Conservation (phyloP, 2,329 filamentous ascomycete genomes). For the Ophiostoma novo-ulmi region DNA sequence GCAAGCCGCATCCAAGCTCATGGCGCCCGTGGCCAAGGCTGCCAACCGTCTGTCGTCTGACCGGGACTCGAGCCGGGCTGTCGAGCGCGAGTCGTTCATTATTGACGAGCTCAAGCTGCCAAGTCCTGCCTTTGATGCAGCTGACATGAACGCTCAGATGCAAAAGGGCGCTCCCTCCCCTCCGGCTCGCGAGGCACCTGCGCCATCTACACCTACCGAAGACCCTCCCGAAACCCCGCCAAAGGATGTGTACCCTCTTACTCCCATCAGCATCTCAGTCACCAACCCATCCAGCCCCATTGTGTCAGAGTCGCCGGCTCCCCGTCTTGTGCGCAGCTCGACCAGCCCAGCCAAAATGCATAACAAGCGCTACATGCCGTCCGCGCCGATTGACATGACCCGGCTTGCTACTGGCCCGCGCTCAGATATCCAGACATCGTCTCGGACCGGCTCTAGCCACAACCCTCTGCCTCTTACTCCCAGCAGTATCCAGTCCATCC, state of each 20-base stretch:
- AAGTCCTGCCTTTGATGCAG: background rate
- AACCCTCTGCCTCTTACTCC: background rate
- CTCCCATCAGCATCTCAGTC: background rate
- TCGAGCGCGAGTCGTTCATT: conserved; percentile 20
- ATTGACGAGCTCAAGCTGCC: conserved; percentile 27
- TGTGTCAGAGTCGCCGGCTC: conserved; percentile 10
- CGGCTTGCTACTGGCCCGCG: background rate
- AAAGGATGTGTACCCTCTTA: background rate
- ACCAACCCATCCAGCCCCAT: conserved; percentile 8
- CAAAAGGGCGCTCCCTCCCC: background rate
- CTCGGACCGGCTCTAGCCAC: background rate
- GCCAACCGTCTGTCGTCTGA: conserved; percentile 17
- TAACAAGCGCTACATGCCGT: conserved; percentile 26
- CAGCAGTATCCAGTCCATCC: conserved; percentile 14
- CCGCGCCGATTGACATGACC: conserved; percentile 26
- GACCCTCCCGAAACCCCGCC: background rate
- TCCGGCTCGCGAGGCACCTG: background rate
- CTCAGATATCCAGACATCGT: background rate
- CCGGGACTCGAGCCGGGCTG: background rate
- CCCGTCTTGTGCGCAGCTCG: conserved; percentile 11
- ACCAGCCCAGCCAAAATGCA: conserved; percentile 18
- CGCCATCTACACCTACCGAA: background rate
- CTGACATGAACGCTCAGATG: background rate
- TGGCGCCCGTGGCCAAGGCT: conserved; percentile 30
- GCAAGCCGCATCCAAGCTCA: conserved; percentile 33